Conservation (phyloP, 179 eudicot genomes). For the Heliamphora pulchella region DNA sequence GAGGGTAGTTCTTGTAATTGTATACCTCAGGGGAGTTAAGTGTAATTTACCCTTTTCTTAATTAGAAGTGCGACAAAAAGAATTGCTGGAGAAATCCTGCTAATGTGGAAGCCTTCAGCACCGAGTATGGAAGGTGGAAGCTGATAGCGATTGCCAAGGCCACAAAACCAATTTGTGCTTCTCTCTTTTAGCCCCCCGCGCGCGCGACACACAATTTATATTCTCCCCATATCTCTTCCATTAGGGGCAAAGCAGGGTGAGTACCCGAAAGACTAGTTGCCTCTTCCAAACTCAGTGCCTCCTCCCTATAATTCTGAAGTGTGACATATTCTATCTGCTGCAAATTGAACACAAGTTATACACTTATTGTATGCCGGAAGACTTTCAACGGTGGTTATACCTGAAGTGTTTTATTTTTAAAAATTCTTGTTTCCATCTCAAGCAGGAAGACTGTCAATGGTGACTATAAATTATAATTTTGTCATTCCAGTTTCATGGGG, state of each 20-base stretch:
- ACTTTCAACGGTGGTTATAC: too few relatives aligned
- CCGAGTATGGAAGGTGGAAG: too few relatives aligned
- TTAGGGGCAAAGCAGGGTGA: neutral
- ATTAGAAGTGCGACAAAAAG: too few relatives aligned
- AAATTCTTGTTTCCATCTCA: neutral
- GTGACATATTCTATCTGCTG: neutral
- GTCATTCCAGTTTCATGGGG: neutral
- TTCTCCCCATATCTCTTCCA: neutral
- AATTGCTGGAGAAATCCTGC: too few relatives aligned
- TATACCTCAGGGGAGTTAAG: too few relatives aligned
- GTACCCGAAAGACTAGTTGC: neutral
- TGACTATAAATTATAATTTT: neutral
- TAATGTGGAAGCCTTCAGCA: too few relatives aligned
- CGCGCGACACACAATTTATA: neutral
- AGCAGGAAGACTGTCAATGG: neutral
- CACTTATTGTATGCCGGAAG: neutral
- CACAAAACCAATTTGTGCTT: too few relatives aligned
- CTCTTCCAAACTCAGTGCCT: neutral
- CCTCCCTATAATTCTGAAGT: neutral
- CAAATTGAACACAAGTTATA: neutral
- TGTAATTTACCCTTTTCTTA: too few relatives aligned
- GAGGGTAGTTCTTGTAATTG: too few relatives aligned
- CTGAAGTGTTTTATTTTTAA: too few relatives aligned
- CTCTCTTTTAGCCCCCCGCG: too few relatives aligned
- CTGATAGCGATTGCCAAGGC: too few relatives aligned